These are phyloP conservation scores for Daedaleopsis sinensis DNA, from an alignment of 768 basidiomycete genomes.

Conservation along the genomic window DNA sequence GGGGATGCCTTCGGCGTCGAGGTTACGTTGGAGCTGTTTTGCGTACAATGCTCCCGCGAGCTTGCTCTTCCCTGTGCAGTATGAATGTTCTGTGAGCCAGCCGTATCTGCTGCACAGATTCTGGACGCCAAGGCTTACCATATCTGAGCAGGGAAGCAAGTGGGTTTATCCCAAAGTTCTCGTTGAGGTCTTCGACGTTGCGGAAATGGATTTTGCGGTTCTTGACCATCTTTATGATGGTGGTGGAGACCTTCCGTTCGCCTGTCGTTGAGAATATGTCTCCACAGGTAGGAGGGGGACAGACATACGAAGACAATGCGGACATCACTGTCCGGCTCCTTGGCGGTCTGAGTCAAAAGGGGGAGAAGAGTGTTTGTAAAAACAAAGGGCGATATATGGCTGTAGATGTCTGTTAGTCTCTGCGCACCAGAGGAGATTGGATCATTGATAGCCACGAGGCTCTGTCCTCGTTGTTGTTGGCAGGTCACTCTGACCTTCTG, in stretches of 20 bases:
- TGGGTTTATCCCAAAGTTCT: conserved; percentile 21
- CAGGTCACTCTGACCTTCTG: background rate
- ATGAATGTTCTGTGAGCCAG: background rate
- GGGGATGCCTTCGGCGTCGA: conserved; percentile 39
- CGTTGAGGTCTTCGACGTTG: conserved; percentile 31
- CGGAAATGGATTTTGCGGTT: conserved; percentile 18
- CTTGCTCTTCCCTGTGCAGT: conserved; percentile 48
- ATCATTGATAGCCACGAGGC: no score
- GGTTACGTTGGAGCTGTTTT: conserved; percentile 49
- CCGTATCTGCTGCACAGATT: background rate
- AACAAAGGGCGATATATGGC: conserved; percentile 57
- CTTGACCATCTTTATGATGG: conserved; percentile 4
- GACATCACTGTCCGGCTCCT: conserved; percentile 53
- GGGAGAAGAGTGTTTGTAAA: conserved; percentile 59
- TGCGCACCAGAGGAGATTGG: no score
- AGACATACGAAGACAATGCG: conserved; percentile 57
- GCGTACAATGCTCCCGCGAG: conserved; percentile 53
- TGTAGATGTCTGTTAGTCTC: conserved; percentile 26
- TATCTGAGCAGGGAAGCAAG: conserved; percentile 23
- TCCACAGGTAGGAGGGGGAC: background rate
- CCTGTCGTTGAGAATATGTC: background rate
- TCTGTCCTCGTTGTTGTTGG: background rate
- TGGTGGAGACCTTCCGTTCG: conserved; percentile 23
- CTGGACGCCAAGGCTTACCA: conserved; percentile 8
- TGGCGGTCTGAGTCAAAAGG: conserved; percentile 51